Evolutionary conservation across 176 grass and related monocot genomes (phyloP).

Genomic region (Melocanna baccifera): DNA sequence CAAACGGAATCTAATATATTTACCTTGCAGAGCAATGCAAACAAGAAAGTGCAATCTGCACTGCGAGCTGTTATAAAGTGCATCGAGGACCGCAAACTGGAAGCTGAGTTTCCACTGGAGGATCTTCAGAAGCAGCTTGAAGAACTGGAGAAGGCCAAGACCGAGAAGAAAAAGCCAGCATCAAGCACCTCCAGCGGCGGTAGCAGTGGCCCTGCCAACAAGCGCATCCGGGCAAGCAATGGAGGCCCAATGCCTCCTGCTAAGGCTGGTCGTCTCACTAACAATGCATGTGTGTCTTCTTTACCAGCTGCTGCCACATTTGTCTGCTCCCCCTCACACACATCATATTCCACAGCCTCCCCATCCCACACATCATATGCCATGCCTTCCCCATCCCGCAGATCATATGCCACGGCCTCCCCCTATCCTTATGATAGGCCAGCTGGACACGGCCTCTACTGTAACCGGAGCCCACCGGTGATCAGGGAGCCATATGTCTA

Average conservation of each 20-base stretch:
- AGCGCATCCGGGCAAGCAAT: slow-evolving; percentile 67
- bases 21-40: slow-evolving; percentile 59
- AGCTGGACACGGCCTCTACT: slow-evolving; percentile 51
- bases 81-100: slow-evolving; percentile 82
- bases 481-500: slow-evolving; percentile 76
- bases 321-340: slow-evolving; percentile 53
- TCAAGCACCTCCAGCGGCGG: slow-evolving; percentile 48
- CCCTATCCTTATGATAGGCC: slow-evolving; percentile 60
- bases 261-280: slow-evolving; percentile 82
- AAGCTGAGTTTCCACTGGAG: slow-evolving; percentile 68
- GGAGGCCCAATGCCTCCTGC: slow-evolving; percentile 85
- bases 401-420: slow-evolving; percentile 37
- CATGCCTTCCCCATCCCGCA: slow-evolving; percentile 40
- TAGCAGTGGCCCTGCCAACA: slow-evolving; percentile 63
- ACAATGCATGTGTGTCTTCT: slow-evolving; percentile 58
- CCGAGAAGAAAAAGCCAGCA: slow-evolving; percentile 77
- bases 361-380: slow-evolving; percentile 25
- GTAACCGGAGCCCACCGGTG: slow-evolving; percentile 60
- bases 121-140: slow-evolving; percentile 81
- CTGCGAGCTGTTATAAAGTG: slow-evolving; percentile 88
- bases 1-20: slow-evolving; percentile 12
- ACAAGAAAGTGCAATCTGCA: slow-evolving; percentile 73
- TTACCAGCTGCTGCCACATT: slow-evolving; percentile 44
- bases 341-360: slow-evolving; percentile 28
- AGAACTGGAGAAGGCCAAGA: slow-evolving; percentile 77